Base-by-base conservation (phyloP, 257 asterid species). In the Solanum lignicaule region DNA sequence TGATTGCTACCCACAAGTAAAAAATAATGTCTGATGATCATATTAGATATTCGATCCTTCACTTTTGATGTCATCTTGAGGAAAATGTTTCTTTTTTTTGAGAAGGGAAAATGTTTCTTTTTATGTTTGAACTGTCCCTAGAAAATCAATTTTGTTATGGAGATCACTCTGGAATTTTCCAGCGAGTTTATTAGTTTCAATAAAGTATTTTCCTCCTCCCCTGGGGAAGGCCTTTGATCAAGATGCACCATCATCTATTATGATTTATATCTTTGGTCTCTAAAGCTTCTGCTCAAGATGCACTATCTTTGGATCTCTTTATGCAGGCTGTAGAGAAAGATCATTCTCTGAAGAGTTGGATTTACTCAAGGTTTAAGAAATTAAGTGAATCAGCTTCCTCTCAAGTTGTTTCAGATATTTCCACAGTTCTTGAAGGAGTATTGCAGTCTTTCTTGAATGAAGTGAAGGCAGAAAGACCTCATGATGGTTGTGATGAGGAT, bases 321-420 rank as follows among this genome's bases (percentile, higher is more conserved):
- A 87, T 94, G 90, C 98, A 96, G 99, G 95, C 94, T 87, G 92
- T 94, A 87, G 89, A 78, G 81, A 93, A 93, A 90, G 98, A 96
- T 88, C 91, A 14, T 74, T 91, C 94, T 27, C 83, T 94, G 87
- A 92, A 88, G 91, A 89, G 91, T 76, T 93, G 91, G 93, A 89
- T 96, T 82, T 93, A 93, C 90, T 92, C 97, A 82, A 95, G 92
- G 89, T 95, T 93, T 90, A 93, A 90, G 89, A 91, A 87, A 90
- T 91, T 96, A 84, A 88, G 93, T 85, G 91, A 91, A 88, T 94
- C 95, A 73, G 98, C 94, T 87, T 88, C 95, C 87, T 88, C 96
- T 83, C 94, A 93, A 90, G 89, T 93, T 86, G 91, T 95, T 89
- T 93, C 98, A 87, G 92, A 90, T 79, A 55, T 95, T 88, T 91